Conservation (phyloP, 371 early-diverging fungal genomes). For the Actinomortierella ambigua region DNA sequence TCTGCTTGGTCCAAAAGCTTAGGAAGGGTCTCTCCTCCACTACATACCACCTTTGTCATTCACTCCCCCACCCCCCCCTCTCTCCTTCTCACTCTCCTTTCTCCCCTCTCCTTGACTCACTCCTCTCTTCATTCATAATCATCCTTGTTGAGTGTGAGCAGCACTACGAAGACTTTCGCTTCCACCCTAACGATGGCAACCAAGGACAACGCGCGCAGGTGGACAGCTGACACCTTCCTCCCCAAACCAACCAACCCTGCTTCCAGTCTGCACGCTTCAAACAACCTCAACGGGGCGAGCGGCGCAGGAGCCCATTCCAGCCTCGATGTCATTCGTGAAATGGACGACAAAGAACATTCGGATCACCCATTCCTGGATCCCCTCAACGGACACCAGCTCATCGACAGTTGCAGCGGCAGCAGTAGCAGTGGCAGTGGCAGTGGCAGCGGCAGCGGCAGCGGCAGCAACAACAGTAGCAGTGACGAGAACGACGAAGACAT, state of each 20-base stretch:
- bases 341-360: constrained; percentile 1
- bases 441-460: not conserved
- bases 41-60: no score
- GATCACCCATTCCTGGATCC: not conserved
- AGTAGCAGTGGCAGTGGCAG: constrained; percentile 5
- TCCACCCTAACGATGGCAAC: not conserved
- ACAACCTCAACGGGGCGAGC: constrained; percentile 26
- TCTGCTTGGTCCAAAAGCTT: no score
- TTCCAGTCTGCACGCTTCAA: not conserved
- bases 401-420: constrained; percentile 2
- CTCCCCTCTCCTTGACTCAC: not conserved
- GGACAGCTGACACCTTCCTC: constrained; percentile 33
- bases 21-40: no score
- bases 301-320: constrained; percentile 18
- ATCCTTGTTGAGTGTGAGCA: no score
- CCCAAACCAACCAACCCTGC: constrained; percentile 10
- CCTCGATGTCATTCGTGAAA: constrained; percentile 25
- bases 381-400: not conserved
- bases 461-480: not conserved
- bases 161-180: no score
- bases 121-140: not conserved
- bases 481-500: constrained; percentile 9
- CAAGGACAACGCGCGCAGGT: constrained; percentile 30
- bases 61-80: no score
- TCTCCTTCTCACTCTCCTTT: not conserved